Conservation (phyloP, 352 stramenopile species). For the Poterioochromonas sp. region DNA sequence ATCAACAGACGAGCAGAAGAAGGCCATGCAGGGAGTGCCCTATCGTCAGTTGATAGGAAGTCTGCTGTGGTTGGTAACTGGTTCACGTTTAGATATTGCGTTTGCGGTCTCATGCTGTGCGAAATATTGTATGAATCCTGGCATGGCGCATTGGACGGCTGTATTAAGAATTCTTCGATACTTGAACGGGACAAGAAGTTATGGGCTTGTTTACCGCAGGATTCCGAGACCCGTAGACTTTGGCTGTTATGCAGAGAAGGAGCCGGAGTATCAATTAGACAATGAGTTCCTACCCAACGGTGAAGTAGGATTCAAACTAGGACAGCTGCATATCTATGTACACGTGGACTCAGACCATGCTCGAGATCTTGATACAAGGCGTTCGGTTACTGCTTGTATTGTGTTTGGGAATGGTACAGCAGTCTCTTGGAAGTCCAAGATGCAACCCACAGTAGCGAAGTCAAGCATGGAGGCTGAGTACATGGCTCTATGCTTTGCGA, state of each 20-base stretch:
- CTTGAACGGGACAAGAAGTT: not conserved
- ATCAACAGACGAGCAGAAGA: constrained; percentile 28
- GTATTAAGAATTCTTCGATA: constrained; percentile 9
- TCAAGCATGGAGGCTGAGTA: constrained; percentile 26
- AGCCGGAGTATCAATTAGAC: constrained; percentile 28
- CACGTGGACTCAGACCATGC: not conserved
- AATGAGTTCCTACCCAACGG: constrained; percentile 1
- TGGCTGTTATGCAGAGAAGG: constrained; percentile 15
- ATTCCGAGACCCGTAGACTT: constrained; percentile 23
- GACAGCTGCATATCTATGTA: constrained; percentile 27
- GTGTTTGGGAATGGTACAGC: not conserved
- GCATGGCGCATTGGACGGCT: constrained; percentile 6
- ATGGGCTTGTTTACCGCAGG: constrained; percentile 7
- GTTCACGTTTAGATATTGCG: constrained; percentile 8
- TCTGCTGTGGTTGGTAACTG: constrained; percentile 1
- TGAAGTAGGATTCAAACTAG: constrained; percentile 31
- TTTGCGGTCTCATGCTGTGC: constrained; percentile 3
- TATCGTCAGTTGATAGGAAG: constrained; percentile 5
- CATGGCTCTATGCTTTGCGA: constrained; percentile 24
- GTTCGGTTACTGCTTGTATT: constrained; percentile 6
- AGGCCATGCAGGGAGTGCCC: not conserved
- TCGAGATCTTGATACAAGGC: constrained; percentile 11
- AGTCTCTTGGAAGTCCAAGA: not conserved
- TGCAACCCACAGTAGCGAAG: not conserved
- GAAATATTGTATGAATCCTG: constrained; percentile 6